These are phyloP conservation scores for Leptomonas seymouri DNA, from an alignment of 208 protist genomes.

Conservation along the genomic window DNA sequence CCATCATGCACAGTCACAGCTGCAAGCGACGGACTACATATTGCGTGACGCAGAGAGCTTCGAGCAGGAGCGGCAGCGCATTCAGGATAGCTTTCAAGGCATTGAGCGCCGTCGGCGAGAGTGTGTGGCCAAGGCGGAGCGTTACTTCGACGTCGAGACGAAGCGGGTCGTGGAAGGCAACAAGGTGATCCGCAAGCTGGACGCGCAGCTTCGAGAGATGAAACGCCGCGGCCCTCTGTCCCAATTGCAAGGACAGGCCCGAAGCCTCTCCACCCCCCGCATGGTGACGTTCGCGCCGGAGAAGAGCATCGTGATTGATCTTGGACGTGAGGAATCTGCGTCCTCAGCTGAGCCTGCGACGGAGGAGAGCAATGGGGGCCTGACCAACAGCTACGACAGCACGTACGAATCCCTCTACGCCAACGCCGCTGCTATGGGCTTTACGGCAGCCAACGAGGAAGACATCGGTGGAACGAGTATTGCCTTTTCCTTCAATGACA, in stretches of 20 bases:
- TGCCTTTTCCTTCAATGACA: constrained; percentile 56
- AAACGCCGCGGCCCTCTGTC: constrained; percentile 30
- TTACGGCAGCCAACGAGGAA: constrained; percentile 35
- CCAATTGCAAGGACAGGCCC: constrained; percentile 26
- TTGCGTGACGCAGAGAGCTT: constrained; percentile 42
- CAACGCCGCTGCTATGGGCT: constrained; percentile 17
- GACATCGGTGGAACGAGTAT: constrained; percentile 60
- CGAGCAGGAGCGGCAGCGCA: constrained; percentile 39
- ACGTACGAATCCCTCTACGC: not conserved
- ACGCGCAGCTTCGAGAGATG: constrained; percentile 56
- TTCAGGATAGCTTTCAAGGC: constrained; percentile 44
- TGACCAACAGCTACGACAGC: constrained; percentile 37
- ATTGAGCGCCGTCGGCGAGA: constrained; percentile 50
- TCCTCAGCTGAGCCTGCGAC: constrained; percentile 12
- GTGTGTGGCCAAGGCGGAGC: constrained; percentile 47
- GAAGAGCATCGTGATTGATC: constrained; percentile 65
- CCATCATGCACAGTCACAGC: constrained; percentile 33
- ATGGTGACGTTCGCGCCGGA: constrained; percentile 51
- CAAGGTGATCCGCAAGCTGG: constrained; percentile 39
- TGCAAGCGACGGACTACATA: constrained; percentile 40
- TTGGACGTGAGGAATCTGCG: constrained; percentile 29
- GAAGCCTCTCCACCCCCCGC: constrained; percentile 35
- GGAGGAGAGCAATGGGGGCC: constrained; percentile 5
- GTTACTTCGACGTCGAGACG: constrained; percentile 69
- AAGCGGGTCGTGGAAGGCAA: constrained; percentile 49